Conservation (phyloP, 306 rosid species). For the Vigna trinervia region DNA sequence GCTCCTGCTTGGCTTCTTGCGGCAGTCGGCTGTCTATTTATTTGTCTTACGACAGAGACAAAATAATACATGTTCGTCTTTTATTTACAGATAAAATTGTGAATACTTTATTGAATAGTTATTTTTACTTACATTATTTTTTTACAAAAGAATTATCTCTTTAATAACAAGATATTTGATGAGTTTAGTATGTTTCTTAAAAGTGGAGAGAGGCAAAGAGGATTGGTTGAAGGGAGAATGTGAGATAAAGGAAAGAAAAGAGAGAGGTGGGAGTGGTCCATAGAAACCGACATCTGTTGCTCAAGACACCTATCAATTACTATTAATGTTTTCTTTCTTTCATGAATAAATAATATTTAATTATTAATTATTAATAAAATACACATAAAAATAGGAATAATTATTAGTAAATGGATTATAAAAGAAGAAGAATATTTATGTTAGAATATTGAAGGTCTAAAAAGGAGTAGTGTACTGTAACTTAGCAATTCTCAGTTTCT, state of each 20-base stretch:
- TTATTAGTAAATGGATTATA: no score
- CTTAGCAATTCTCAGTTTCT: conserved; percentile 21
- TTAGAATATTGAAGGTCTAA: neutral
- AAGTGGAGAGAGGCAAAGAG: conserved; percentile 6
- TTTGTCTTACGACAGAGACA: neutral
- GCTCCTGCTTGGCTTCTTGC: neutral
- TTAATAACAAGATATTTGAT: no score
- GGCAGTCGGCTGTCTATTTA: neutral
- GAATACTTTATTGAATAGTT: no score
- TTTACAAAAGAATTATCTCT: no score
- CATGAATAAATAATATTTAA: neutral
- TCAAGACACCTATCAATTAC: conserved; percentile 34
- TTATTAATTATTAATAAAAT: no score
- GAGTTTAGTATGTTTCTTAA: neutral
- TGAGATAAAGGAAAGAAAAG: conserved; percentile 36
- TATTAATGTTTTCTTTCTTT: neutral
- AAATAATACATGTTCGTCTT: no score
- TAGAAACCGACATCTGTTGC: conserved; percentile 52
- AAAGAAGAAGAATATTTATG: neutral
- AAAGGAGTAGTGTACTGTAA: neutral
- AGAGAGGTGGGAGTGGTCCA: conserved; percentile 33
- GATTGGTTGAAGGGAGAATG: neutral
- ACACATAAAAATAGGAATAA: no score
- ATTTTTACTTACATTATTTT: no score
- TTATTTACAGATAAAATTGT: no score